phyloP scores from a whole-genome alignment of 805 yeast species.

The Pachysolen tannophilus region DNA sequence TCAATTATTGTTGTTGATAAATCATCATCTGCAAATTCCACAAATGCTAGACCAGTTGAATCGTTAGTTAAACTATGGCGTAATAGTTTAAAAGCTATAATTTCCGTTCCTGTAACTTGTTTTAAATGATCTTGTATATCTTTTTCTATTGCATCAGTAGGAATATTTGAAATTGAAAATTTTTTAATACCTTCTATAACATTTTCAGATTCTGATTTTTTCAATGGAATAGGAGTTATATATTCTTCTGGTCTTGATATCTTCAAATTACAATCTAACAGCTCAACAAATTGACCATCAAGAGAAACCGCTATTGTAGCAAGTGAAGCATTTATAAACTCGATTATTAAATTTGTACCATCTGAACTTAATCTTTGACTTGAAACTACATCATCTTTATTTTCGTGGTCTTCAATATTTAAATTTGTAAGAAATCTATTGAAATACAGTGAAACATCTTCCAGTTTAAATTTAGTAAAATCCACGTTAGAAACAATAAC shows the following conservation, averaged over 20 bases:
- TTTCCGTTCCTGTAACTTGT: slow-evolving; percentile 24
- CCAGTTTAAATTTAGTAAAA: slow-evolving; percentile 24
- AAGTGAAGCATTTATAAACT: slow-evolving; percentile 38
- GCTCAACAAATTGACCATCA: slow-evolving; percentile 24
- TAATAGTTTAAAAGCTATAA: slow-evolving; percentile 34
- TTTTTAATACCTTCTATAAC: slow-evolving; percentile 38
- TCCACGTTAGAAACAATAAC: slow-evolving; percentile 26
- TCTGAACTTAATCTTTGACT: slow-evolving; percentile 21
- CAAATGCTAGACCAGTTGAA: slow-evolving; percentile 54
- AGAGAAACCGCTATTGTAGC: slow-evolving; percentile 50
- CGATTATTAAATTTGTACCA: slow-evolving; percentile 35
- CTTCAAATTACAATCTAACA: slow-evolving; percentile 22
- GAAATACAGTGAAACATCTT: slow-evolving; percentile 34
- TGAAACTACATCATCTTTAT: slow-evolving; percentile 25
- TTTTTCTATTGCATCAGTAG: slow-evolving; percentile 32
- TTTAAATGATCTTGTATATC: slow-evolving; percentile 33
- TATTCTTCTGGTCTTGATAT: slow-evolving; percentile 41
- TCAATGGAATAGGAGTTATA: slow-evolving; percentile 12
- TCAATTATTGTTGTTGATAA: slow-evolving; percentile 24
- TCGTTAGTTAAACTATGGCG: slow-evolving; percentile 39
- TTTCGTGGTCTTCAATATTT: slow-evolving; percentile 31
- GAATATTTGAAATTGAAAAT: slow-evolving; percentile 37
- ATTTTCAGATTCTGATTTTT: background rate
- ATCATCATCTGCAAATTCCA: slow-evolving; percentile 27
- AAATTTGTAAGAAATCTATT: slow-evolving; percentile 36